Base-by-base conservation (phyloP, 768 basidiomycete genomes). In the Mycena albidolilacea region DNA sequence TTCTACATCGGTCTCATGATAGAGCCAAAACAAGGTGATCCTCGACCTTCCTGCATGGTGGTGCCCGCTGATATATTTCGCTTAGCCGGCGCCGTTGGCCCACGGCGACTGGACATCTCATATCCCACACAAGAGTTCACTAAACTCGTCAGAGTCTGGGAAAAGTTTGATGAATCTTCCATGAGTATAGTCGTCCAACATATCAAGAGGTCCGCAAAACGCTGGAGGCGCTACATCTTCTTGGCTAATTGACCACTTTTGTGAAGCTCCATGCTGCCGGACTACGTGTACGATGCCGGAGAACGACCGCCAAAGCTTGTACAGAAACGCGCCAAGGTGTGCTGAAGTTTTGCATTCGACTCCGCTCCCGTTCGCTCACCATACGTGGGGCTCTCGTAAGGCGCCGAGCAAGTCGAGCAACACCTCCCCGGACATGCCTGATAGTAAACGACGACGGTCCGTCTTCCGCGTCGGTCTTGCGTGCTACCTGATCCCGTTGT, bases 161-260 rank as follows among this genome's bases (percentile, higher is more conserved):
- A 99, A 79, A 93, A 94, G 80, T 99, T 93, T 77, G 95, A 99
- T 71, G 93, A 96, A 77, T 86, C 90, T 15, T 91, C 90, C 67
- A 99, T 99, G 98, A 96, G 97, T 23, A 94, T 99, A 72, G 90
- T 95, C 61, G 93, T 99, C 38, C 92, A 96, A 61, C 93, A 99
- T 80, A 95, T 98, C 79, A 98, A 91, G 87, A 92, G 91, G 97
- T 96, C 70, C 50, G 87, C 77, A 30, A 64, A 71, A 19, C 41
- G 14, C 54, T 70, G 48, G 19, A 66, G 57, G 70, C 48, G 39
- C 58, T 38, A 48, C 73, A 52, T 43, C 67, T 67, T 10, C 23
- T 54, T 75, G 37, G 67, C 72, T 71, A 66, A 69, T 69, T 6
- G 46, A 43, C 61, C 48, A 21, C 38, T 61, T 39, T 59, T 38